Evolutionary conservation across 805 yeast species (phyloP).

Genomic region (Kluyveromyces nonfermentans): DNA sequence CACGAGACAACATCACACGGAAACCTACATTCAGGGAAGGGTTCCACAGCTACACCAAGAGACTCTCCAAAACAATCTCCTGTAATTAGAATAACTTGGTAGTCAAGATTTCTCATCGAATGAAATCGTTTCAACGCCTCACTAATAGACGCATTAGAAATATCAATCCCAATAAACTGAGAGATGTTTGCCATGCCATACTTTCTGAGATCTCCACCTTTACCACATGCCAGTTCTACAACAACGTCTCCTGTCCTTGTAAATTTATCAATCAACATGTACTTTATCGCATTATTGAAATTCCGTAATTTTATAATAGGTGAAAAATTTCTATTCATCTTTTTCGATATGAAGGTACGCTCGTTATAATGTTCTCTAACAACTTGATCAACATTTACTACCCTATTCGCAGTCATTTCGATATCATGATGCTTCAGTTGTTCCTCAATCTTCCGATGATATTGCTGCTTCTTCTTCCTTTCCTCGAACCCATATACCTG

Average conservation of each 20-base stretch:
- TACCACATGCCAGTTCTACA: constrained; percentile 91
- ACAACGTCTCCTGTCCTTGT: constrained; percentile 48
- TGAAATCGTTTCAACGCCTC: constrained; percentile 74
- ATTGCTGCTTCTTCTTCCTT: constrained; percentile 24
- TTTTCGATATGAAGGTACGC: constrained; percentile 60
- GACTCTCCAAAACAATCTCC: constrained; percentile 83
- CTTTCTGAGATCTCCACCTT: constrained; percentile 93
- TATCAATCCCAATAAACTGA: constrained; percentile 84
- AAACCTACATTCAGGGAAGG: constrained; percentile 56
- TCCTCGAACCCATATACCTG: constrained; percentile 26
- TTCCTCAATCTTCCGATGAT: constrained; percentile 26
- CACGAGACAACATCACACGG: constrained; percentile 85
- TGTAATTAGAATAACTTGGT: constrained; percentile 75
- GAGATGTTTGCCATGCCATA: constrained; percentile 67
- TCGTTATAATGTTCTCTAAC: constrained; percentile 83
- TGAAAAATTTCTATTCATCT: constrained; percentile 56
- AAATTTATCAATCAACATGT: constrained; percentile 67
- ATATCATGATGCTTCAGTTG: constrained; percentile 29
- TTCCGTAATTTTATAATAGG: constrained; percentile 80
- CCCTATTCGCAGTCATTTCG: constrained; percentile 28
- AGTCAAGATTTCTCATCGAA: constrained; percentile 48
- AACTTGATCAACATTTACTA: constrained; percentile 47
- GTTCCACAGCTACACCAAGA: constrained; percentile 55
- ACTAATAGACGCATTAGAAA: constrained; percentile 76
- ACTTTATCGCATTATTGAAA: constrained; percentile 87